These are phyloP conservation scores for Candida sithepensis DNA, from an alignment of 805 yeast genomes.

Conservation along the genomic window DNA sequence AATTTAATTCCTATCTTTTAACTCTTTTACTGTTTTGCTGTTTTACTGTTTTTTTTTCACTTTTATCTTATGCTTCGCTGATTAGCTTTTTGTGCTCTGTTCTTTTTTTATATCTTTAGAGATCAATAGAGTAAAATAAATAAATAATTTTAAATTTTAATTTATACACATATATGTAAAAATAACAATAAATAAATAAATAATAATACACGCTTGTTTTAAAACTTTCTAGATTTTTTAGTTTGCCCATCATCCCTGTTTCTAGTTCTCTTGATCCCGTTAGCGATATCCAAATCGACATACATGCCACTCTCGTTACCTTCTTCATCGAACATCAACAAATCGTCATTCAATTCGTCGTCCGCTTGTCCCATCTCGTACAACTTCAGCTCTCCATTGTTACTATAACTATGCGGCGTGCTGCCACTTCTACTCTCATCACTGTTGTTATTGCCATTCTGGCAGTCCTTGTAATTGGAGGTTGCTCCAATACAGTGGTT, in stretches of 20 bases:
- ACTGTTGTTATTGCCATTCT: slow-evolving; percentile 2
- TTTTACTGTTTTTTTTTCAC: background rate
- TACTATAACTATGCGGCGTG: too few species aligned
- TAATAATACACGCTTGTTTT: slow-evolving; percentile 9
- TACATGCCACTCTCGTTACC: slow-evolving; percentile 24
- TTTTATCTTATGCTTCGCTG: background rate
- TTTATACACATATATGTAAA: too few species aligned
- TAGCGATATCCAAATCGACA: slow-evolving; percentile 22
- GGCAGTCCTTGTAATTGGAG: slow-evolving; percentile 12
- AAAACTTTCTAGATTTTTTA: slow-evolving; percentile 6
- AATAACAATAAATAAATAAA: background rate
- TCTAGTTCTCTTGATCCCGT: slow-evolving; percentile 22
- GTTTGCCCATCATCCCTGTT: slow-evolving; percentile 8
- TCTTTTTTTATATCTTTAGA: too few species aligned
- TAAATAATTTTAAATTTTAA: background rate
- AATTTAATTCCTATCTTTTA: background rate
- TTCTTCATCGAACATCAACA: slow-evolving; percentile 9
- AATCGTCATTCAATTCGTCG: slow-evolving; percentile 23
- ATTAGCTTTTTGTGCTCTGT: background rate
- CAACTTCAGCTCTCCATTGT: slow-evolving; percentile 19
- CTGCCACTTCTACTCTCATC: background rate
- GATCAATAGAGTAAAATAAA: background rate
- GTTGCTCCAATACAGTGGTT: slow-evolving; percentile 21
- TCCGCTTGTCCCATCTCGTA: slow-evolving; percentile 26
- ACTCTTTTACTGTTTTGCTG: background rate